Evolutionary conservation across 2,329 filamentous ascomycete species (phyloP).

Genomic region (Stachybotrys chartarum): DNA sequence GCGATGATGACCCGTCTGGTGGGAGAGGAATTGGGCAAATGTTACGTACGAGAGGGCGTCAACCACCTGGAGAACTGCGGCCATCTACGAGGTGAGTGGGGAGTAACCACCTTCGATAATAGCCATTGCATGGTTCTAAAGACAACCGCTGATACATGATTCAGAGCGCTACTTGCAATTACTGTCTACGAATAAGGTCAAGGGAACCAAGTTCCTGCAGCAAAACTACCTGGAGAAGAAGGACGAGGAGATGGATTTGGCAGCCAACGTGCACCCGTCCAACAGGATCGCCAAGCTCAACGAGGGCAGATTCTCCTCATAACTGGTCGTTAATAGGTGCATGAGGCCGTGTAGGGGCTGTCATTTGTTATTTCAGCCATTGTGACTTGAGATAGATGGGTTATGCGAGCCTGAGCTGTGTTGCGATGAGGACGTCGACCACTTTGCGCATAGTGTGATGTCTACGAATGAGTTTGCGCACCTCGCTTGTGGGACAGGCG

Average conservation of each 20-base stretch:
- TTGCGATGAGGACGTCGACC: not conserved
- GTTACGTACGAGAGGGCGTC: constrained; percentile 76
- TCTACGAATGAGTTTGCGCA: not conserved
- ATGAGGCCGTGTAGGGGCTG: too few relatives aligned
- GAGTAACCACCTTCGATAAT: not conserved
- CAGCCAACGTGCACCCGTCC: constrained; percentile 30
- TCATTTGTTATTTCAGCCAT: not conserved
- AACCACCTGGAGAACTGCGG: constrained; percentile 88
- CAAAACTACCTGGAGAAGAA: constrained; percentile 63
- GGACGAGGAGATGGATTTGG: constrained; percentile 29
- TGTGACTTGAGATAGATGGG: not conserved
- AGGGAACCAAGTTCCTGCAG: constrained; percentile 73
- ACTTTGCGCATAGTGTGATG: not conserved
- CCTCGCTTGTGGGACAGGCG: not conserved
- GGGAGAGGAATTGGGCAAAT: constrained; percentile 76
- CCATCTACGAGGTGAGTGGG: constrained; percentile 64
- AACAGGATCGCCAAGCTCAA: constrained; percentile 32
- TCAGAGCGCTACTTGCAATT: constrained; percentile 74
- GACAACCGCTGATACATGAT: constrained; percentile 6
- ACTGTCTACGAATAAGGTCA: constrained; percentile 68
- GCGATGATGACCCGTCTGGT: constrained; percentile 84
- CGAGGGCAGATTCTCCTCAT: constrained; percentile 24
- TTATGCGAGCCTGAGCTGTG: not conserved
- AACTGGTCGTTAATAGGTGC: not conserved
- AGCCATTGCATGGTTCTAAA: not conserved